These are phyloP conservation scores for Gillenia trifoliata DNA, from an alignment of 306 rosid genomes.

Conservation along the genomic window DNA sequence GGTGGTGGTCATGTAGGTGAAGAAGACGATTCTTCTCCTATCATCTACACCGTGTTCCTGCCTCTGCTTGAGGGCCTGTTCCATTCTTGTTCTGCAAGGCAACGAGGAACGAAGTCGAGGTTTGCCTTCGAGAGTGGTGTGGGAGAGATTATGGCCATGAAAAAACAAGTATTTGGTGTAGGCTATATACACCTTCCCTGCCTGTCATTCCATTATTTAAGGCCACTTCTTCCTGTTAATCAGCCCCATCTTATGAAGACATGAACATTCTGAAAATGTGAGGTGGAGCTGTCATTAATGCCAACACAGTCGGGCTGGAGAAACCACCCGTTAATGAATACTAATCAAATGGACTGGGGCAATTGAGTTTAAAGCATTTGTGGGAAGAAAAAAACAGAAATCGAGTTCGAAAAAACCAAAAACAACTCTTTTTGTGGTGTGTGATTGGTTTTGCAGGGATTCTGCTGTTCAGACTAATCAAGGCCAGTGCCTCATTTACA, in stretches of 20 bases:
- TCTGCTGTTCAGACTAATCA: constrained; percentile 69
- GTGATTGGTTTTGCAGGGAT: constrained; percentile 93
- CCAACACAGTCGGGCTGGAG: constrained; percentile 42
- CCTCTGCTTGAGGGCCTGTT: constrained; percentile 94
- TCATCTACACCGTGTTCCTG: constrained; percentile 79
- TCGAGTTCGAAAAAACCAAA: constrained; percentile 42
- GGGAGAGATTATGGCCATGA: constrained; percentile 49
- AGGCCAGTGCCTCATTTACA: constrained; percentile 75
- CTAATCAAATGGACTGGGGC: constrained; percentile 42
- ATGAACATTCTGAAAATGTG: constrained; percentile 27
- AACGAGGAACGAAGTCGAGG: constrained; percentile 80
- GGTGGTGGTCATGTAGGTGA: constrained; percentile 35
- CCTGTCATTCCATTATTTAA: constrained; percentile 31
- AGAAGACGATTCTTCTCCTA: constrained; percentile 33
- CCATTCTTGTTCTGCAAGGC: constrained; percentile 87
- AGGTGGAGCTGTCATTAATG: constrained; percentile 51
- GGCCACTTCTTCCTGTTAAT: constrained; percentile 33
- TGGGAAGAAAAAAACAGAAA: constrained; percentile 28
- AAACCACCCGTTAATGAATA: constrained; percentile 32
- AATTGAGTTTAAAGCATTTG: constrained; percentile 54
- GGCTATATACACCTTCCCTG: constrained; percentile 23
- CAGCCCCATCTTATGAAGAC: constrained; percentile 37
- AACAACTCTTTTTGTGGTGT: constrained; percentile 54
- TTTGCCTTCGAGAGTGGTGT: constrained; percentile 96
- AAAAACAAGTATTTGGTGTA: constrained; percentile 29